Percentiles rank a stretch among this genome's conserved stretches.
Evolutionary conservation across 257 asterid species (phyloP).

Genomic region (Thymus quinquecostatus): DNA sequence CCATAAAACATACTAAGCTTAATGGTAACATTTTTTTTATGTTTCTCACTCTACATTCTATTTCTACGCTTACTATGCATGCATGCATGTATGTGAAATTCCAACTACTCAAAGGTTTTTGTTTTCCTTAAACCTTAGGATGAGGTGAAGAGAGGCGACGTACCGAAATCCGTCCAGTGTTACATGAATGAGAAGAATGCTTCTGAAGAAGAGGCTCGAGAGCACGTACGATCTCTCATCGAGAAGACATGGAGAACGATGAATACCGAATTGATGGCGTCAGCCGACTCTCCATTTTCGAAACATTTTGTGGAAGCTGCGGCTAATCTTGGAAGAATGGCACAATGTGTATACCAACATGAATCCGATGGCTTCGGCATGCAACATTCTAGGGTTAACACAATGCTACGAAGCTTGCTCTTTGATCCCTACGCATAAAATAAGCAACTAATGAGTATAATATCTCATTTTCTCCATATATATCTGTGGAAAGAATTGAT

Average conservation of each 20-base stretch:
- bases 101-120: too few relatives aligned
- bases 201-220: slow-evolving; percentile 35
- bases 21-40: too few relatives aligned
- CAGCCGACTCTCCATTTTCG: slow-evolving; percentile 24
- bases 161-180: slow-evolving; percentile 45
- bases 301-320: slow-evolving; percentile 31
- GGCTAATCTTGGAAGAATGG: slow-evolving; percentile 49
- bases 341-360: slow-evolving; percentile 51
- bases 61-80: too few relatives aligned
- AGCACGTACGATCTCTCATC: slow-evolving; percentile 22
- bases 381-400: slow-evolving; percentile 18
- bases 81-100: too few relatives aligned
- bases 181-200: slow-evolving; percentile 50
- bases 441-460: too few relatives aligned
- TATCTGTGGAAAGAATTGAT: too few relatives aligned
- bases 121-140: slow-evolving; percentile 6
- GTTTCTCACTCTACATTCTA: too few relatives aligned
- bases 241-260: slow-evolving; percentile 43
- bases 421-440: not conserved
- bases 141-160: slow-evolving; percentile 48
- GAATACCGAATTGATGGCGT: slow-evolving; percentile 26
- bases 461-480: too few relatives aligned
- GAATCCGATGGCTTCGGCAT: slow-evolving; percentile 61
- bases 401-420: not conserved
- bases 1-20: too few relatives aligned